Conservation (phyloP, 2,329 filamentous ascomycete species). For the Claviceps spartinae region DNA sequence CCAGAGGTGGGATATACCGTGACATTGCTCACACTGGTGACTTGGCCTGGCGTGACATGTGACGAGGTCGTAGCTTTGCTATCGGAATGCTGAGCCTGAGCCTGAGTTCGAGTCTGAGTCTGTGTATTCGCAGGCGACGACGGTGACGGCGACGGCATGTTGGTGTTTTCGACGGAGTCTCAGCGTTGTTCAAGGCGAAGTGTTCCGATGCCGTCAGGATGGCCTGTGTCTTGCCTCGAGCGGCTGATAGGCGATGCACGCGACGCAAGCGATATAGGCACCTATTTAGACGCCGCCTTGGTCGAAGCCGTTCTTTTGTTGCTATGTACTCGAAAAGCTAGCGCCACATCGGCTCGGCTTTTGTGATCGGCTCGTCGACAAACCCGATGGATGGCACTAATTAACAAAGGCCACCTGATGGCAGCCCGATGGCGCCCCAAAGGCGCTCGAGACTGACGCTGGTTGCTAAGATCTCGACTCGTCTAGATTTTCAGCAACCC, state of each 20-base stretch:
- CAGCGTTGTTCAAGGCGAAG: not conserved
- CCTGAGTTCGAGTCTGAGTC: not conserved
- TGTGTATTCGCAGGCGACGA: slow-evolving; percentile 8
- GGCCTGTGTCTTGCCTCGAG: not conserved
- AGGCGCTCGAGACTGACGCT: not conserved
- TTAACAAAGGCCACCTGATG: not conserved
- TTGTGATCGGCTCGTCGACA: not conserved
- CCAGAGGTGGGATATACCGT: slow-evolving; percentile 28
- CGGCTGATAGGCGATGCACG: not conserved
- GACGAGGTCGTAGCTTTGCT: slow-evolving; percentile 6
- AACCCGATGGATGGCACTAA: not conserved
- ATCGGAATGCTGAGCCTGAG: slow-evolving; percentile 8
- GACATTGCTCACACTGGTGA: slow-evolving; percentile 12
- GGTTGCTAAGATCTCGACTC: not conserved
- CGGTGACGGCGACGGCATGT: slow-evolving; percentile 10
- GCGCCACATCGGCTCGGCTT: not conserved
- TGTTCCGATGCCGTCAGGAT: not conserved
- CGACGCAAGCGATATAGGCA: not conserved
- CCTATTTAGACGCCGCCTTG: too few relatives aligned
- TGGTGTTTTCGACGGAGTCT: slow-evolving; percentile 11
- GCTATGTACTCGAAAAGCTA: not conserved
- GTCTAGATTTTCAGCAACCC: not conserved
- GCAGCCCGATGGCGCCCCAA: not conserved
- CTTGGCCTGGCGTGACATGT: slow-evolving; percentile 8
- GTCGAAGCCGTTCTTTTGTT: not conserved